A percentile compares a stretch with the other conserved stretches of the same genome.
Evolutionary conservation across 805 yeast species (phyloP).

Genomic region (Saccharomyces mikatae): DNA sequence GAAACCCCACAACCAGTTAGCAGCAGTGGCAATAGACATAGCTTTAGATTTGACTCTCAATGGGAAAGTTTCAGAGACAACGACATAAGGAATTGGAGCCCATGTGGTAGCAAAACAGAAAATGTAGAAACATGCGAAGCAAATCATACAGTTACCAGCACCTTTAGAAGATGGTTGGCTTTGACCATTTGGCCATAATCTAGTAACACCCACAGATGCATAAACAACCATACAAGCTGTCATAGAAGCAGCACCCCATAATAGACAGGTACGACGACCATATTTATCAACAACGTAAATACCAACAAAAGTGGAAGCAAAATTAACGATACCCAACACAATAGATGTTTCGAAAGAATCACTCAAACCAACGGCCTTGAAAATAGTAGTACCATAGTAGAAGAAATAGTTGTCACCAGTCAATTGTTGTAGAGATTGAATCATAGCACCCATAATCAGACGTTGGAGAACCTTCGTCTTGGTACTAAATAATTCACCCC

Average conservation of each 20-base stretch:
- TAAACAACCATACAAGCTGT: slow-evolving; percentile 40
- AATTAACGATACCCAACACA: slow-evolving; percentile 54
- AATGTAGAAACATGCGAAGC: slow-evolving; percentile 62
- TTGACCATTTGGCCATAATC: slow-evolving; percentile 34
- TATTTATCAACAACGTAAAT: slow-evolving; percentile 46
- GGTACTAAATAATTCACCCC: slow-evolving; percentile 60
- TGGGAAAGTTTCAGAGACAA: slow-evolving; percentile 66
- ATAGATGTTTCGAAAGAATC: slow-evolving; percentile 57
- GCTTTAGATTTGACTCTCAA: slow-evolving; percentile 59
- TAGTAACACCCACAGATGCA: slow-evolving; percentile 56
- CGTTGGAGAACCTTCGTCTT: slow-evolving; percentile 50
- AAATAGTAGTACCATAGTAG: slow-evolving; percentile 59
- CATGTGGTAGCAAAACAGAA: slow-evolving; percentile 72
- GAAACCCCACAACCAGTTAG: slow-evolving; percentile 66
- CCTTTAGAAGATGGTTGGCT: slow-evolving; percentile 33
- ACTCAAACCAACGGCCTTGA: slow-evolving; percentile 51
- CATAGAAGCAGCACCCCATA: slow-evolving; percentile 46
- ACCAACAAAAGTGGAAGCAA: slow-evolving; percentile 48
- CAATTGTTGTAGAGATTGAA: slow-evolving; percentile 63
- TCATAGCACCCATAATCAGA: slow-evolving; percentile 44
- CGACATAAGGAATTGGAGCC: slow-evolving; percentile 67
- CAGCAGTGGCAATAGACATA: slow-evolving; percentile 52
- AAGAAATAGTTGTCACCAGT: slow-evolving; percentile 65
- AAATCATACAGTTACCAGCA: slow-evolving; percentile 66
- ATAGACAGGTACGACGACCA: slow-evolving; percentile 45